Evolutionary conservation across 2,329 filamentous ascomycete genomes (phyloP).

Genomic region (Trichoderma hamatum): DNA sequence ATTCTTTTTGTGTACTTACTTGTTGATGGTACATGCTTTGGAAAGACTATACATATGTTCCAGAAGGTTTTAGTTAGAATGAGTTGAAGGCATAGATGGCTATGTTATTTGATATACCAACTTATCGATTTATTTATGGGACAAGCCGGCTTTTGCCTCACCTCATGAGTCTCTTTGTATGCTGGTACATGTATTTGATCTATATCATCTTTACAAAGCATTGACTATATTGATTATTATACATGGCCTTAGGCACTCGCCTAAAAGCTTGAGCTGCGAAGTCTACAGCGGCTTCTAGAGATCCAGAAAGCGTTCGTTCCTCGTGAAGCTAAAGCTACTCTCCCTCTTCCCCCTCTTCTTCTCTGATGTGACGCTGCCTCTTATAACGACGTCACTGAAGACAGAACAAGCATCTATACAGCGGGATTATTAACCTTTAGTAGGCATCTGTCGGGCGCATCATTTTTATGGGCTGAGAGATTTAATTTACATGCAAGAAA

Average conservation of each 20-base stretch:
- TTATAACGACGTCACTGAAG: not conserved
- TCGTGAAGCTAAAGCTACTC: not conserved
- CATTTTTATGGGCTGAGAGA: not conserved
- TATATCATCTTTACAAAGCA: not conserved
- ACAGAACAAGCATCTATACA: not conserved
- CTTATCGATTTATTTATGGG: not conserved
- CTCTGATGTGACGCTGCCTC: too few relatives aligned
- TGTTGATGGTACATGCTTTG: too few relatives aligned
- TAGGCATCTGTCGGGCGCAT: not conserved
- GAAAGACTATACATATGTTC: too few relatives aligned
- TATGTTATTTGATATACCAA: not conserved
- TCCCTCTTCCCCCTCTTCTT: not conserved
- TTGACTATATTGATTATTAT: too few relatives aligned
- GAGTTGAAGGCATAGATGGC: not conserved
- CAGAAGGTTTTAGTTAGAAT: not conserved
- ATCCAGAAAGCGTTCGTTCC: not conserved
- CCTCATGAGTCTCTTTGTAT: not conserved
- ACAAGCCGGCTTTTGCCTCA: not conserved
- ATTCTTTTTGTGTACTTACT: too few relatives aligned
- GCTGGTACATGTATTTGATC: not conserved
- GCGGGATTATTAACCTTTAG: not conserved
- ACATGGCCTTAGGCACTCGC: too few relatives aligned
- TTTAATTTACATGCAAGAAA: not conserved
- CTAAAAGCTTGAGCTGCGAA: not conserved
- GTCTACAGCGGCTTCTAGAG: not conserved